Base-by-base conservation (phyloP, 2,329 filamentous ascomycete species). In the Phialophora expanda region DNA sequence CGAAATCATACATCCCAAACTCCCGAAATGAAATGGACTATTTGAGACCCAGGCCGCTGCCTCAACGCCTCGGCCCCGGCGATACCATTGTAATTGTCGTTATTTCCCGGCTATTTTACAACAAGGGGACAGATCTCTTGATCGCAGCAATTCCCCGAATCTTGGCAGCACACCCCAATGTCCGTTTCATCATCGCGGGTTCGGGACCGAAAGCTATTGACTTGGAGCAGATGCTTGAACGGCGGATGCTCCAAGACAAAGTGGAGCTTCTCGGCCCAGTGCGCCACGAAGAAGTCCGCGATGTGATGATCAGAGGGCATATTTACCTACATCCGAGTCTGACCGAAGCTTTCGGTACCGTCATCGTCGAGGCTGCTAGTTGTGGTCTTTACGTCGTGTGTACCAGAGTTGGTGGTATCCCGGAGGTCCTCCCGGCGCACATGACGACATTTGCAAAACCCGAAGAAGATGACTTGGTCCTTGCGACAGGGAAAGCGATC, bases 391-490 rank as follows among this genome's bases (percentile, higher is more conserved):
- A 98, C 74, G 93, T 99, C 3, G 96, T 99, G 1, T 97, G 93
- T 74, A 99, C 95, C 0, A 91, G 94, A 65, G 95, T 99, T 5
- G 95, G 95, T 57, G 95, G 95, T 38, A 98, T 99, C 66, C 95
- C 95, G 2, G 95, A 99, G 78, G 96, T 99, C 0, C 84, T 99
- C 2, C 95, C 95, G 0, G 89, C 89, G 7, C 93, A 98, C 77
- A 99, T 99, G 95, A 98, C 95, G 0, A 91, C 93, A 0, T 99
- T 98, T 76, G 94, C 96, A 24, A 94, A 95, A 73, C 95, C 95
- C 0, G 95, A 99, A 74, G 95, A 98, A 76, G 93, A 98, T 75
- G 94, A 98, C 74, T 82, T 99, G 11, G 94, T 99, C 0, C 84
- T 88, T 50, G 95, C 94, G 3, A 97, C 96, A 0, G 91, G 92